These are phyloP conservation scores for Kappamyces sp. DNA, from an alignment of 192 early-diverging fungal genomes.

Conservation along the genomic window DNA sequence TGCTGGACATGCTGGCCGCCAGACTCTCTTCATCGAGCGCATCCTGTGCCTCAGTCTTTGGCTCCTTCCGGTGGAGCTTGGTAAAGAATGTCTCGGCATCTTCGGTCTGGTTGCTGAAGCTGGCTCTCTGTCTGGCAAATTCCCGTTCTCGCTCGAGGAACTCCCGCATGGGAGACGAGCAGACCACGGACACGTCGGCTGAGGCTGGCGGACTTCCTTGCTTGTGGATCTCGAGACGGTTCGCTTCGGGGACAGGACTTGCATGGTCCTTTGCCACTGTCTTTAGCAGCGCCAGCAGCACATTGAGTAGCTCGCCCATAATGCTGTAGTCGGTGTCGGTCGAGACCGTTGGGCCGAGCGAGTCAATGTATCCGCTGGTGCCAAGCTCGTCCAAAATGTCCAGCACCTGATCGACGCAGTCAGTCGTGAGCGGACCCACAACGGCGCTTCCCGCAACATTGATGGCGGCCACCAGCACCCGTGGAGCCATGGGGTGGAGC, in stretches of 20 bases:
- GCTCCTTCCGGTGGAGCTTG: background rate
- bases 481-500: constrained; percentile 23
- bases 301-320: background rate
- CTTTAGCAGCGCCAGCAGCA: background rate
- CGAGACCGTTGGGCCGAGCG: background rate
- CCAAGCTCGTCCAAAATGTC: constrained; percentile 28
- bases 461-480: constrained; percentile 26
- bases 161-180: background rate
- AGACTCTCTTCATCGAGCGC: background rate
- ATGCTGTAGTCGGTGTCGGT: background rate
- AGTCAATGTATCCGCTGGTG: background rate
- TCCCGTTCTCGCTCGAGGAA: too few species aligned
- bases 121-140: background rate
- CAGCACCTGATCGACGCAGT: constrained; percentile 34
- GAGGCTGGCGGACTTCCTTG: background rate
- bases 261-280: background rate
- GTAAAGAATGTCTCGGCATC: background rate
- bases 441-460: constrained; percentile 20
- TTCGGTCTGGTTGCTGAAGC: background rate
- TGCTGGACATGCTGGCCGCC: background rate
- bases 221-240: background rate
- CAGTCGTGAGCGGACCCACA: constrained; percentile 27
- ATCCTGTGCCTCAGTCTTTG: background rate
- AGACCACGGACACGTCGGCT: background rate
- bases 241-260: background rate